These are phyloP conservation scores for Beauveria rudraprayagi DNA, from an alignment of 2,329 filamentous ascomycete species.

Conservation along the genomic window DNA sequence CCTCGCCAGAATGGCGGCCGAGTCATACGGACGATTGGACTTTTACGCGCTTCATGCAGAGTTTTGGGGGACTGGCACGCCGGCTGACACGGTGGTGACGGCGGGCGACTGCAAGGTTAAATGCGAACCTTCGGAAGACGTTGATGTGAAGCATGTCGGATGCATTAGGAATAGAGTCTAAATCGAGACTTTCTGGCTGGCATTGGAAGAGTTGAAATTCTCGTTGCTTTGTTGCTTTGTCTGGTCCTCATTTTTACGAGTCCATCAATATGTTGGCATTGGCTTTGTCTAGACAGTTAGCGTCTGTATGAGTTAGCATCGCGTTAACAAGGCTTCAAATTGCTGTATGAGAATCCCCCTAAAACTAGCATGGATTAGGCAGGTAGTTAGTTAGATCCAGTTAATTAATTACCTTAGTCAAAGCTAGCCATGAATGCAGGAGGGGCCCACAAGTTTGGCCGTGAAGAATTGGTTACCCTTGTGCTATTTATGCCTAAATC, in stretches of 20 bases:
- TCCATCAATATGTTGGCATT: too few species aligned
- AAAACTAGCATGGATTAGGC: neutral
- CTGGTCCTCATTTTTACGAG: too few species aligned
- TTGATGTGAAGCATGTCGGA: neutral
- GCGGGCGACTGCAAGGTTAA: neutral
- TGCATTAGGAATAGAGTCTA: neutral
- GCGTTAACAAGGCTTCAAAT: neutral
- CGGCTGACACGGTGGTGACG: neutral
- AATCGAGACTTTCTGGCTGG: neutral
- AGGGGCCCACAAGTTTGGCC: neutral
- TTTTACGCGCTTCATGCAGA: neutral
- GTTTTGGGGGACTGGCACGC: constrained; percentile 2
- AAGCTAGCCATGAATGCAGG: too few species aligned
- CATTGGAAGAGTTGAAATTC: neutral
- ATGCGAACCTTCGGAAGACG: neutral
- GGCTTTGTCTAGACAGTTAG: too few species aligned
- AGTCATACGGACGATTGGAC: neutral
- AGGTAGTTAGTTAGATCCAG: neutral
- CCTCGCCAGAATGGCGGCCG: constrained; percentile 8
- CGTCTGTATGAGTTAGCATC: neutral
- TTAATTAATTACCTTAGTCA: neutral
- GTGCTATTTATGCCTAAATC: neutral
- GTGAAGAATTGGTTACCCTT: neutral
- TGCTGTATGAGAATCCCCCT: neutral
- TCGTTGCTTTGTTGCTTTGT: neutral